Percentiles rank a stretch among this genome's conserved stretches.
Conservation (phyloP, 1,139 yeast genomes). For the Wickerhamomyces sp. region DNA sequence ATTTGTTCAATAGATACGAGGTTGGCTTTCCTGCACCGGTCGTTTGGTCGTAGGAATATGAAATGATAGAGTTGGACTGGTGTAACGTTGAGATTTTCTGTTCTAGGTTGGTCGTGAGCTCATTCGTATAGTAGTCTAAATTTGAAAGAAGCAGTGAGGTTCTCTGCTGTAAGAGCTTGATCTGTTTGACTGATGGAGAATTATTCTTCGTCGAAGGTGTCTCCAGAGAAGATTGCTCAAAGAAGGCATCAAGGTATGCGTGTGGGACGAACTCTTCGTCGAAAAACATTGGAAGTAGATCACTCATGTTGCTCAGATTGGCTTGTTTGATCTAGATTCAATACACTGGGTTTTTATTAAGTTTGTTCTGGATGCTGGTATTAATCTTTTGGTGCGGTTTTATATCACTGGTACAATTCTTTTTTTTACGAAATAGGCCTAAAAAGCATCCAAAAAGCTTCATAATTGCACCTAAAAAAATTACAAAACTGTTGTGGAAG, state of each 20-base stretch:
- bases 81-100: slow-evolving; percentile 40
- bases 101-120: slow-evolving; percentile 47
- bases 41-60: slow-evolving; percentile 24
- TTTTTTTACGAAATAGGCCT: not conserved
- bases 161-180: slow-evolving; percentile 31
- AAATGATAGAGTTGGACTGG: slow-evolving; percentile 34
- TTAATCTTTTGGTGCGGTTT: too few relatives aligned
- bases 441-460: not conserved
- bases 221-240: slow-evolving; percentile 20
- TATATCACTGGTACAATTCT: not conserved
- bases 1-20: not conserved
- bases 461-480: not conserved
- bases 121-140: slow-evolving; percentile 57
- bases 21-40: not conserved
- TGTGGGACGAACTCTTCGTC: slow-evolving; percentile 45
- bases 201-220: slow-evolving; percentile 4
- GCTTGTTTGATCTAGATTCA: not conserved
- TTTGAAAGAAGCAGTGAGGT: slow-evolving; percentile 45
- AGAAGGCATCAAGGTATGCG: slow-evolving; percentile 42
- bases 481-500: not conserved
- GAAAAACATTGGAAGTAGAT: slow-evolving; percentile 40
- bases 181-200: slow-evolving; percentile 21
- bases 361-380: too few relatives aligned
- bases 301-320: slow-evolving; percentile 12
- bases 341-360: not conserved